Evolutionary conservation across 2,329 filamentous ascomycete genomes (phyloP).

Genomic region (Stenocarpella maydis): DNA sequence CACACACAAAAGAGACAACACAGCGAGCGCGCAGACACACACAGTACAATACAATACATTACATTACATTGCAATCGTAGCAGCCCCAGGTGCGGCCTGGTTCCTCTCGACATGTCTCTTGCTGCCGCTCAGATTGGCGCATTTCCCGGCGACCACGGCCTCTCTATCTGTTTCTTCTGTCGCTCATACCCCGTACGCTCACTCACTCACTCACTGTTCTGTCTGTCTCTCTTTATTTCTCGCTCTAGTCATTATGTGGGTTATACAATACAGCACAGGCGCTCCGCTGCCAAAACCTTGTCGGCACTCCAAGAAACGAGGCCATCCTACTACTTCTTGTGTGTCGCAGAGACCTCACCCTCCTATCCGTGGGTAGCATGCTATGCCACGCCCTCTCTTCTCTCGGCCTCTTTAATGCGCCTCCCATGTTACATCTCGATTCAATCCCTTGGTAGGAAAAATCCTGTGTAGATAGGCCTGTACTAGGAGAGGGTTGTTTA

Average conservation of each 20-base stretch:
- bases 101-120: not conserved
- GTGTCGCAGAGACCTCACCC: not conserved
- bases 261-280: not conserved
- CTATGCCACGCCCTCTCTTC: not conserved
- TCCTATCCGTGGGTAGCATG: not conserved
- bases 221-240: slow-evolving; percentile 10
- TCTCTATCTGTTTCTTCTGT: slow-evolving; percentile 5
- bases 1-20: not conserved
- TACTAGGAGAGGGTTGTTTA: slow-evolving; percentile 22
- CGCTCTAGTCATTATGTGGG: not conserved
- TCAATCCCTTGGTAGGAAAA: not conserved
- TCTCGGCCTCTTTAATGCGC: slow-evolving; percentile 16
- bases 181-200: not conserved
- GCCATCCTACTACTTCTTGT: slow-evolving; percentile 7
- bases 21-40: not conserved
- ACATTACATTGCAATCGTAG: not conserved
- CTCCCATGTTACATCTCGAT: not conserved
- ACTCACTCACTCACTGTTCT: not conserved
- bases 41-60: not conserved
- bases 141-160: slow-evolving; percentile 1
- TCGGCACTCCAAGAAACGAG: slow-evolving; percentile 6
- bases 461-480: slow-evolving; percentile 6
- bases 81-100: slow-evolving; percentile 3
- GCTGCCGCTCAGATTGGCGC: slow-evolving; percentile 18
- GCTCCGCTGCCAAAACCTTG: slow-evolving; percentile 5